These are phyloP conservation scores for Solanum hybrid DNA, from an alignment of 305 asterid genomes.

Conservation along the genomic window DNA sequence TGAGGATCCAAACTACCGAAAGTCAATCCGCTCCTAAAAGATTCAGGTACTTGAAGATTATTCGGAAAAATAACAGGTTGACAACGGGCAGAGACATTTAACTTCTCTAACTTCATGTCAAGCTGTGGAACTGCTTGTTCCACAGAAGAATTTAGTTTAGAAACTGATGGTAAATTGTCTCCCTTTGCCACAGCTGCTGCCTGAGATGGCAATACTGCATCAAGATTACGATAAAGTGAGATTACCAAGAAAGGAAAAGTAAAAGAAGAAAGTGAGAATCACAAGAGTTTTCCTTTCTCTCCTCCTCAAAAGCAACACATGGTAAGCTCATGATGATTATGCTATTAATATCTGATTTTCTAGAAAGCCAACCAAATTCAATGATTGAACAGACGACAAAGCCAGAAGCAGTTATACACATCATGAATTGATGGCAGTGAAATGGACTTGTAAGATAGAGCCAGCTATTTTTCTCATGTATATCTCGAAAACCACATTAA, in stretches of 20 bases:
- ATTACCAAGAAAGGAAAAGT: not conserved
- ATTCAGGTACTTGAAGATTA: constrained; percentile 59
- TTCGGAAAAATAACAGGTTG: constrained; percentile 48
- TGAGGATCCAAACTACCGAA: constrained; percentile 51
- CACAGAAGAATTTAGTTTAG: constrained; percentile 14
- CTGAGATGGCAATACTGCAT: constrained; percentile 23
- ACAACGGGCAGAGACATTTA: constrained; percentile 10
- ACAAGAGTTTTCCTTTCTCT: not conserved
- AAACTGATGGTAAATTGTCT: constrained; percentile 15
- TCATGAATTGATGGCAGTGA: not conserved
- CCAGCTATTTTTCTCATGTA: not conserved
- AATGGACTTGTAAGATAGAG: not conserved
- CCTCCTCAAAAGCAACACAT: not conserved
- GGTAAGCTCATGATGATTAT: not conserved
- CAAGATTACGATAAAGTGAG: constrained; percentile 5
- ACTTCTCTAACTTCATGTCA: constrained; percentile 27
- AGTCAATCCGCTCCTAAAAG: constrained; percentile 29
- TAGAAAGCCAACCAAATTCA: not conserved
- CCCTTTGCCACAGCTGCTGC: constrained; percentile 16
- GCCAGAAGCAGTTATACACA: not conserved
- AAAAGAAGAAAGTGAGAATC: not conserved
- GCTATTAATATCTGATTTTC: not conserved
- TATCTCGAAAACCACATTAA: not conserved
- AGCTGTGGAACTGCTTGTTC: constrained; percentile 23
- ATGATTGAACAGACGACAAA: not conserved